Evolutionary conservation across 345 rosid species (phyloP), one percentile per base, ranked within the genome.

Genomic region (Rhodamnia rubescens): DNA sequence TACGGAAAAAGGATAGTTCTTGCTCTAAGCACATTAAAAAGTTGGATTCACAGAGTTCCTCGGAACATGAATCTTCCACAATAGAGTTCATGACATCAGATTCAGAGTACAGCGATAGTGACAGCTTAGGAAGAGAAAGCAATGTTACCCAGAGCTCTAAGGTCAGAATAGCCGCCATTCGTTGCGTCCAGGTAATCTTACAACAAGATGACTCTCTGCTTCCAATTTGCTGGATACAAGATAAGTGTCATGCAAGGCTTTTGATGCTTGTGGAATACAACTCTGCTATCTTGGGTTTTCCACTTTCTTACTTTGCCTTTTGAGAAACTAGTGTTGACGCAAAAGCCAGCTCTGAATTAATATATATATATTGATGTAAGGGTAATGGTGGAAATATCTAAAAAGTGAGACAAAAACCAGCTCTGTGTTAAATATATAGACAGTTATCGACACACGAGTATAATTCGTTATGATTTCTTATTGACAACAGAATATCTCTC

Each of bases 91-190:
- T 88, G 26, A 94, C 93, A 84, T 97, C 98, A 83, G 99, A 97
- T 93, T 97, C 98, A 32, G 98, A 96, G 87, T 93, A 91, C 87
- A 96, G 98, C 87, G 99, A 96, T 85, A 92, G 88, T 89, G 99
- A 96, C 87, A 92, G 92, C 78, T 90, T 93, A 52, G 82, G 82
- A 83, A 93, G 88, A 87, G 93, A 92, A 75, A 74, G 86, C 88
- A 91, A 90, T 84, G 83, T 85, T 86, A 86, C 87, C 83, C 89
- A 88, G 85, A 91, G 92, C 89, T 92, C 95, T 20, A 95, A 92
- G 91, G 96, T 96, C 87, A 93, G 99, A 89, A 90, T 94, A 87
- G 93, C 95, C 87, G 96, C 99, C 27, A 90, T 96, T 74, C 86
- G 86, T 85, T 95, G 98, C 90, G 59, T 96, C 90, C 98, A 93